Evolutionary conservation across 495 filamentous ascomycete species (phyloP).

Genomic region (Daldinia grandis): DNA sequence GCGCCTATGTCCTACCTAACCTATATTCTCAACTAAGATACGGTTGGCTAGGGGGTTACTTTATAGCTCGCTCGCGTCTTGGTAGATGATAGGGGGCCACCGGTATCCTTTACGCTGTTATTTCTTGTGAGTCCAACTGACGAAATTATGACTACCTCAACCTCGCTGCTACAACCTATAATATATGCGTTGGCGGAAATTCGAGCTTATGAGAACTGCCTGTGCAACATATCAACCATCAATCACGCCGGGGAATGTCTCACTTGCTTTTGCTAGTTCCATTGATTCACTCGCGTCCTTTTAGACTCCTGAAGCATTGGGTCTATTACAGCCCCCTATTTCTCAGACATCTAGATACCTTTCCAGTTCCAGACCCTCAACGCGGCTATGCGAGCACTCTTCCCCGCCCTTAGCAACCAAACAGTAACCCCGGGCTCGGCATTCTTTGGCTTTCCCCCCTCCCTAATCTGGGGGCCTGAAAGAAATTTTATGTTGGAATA

Average conservation of each 20-base stretch:
- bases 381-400: constrained; percentile 2
- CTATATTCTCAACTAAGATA: no score
- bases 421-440: constrained; percentile 3
- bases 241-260: not conserved
- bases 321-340: constrained; percentile 12
- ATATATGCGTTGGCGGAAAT: no score
- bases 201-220: no score
- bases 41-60: no score
- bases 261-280: constrained; percentile 8
- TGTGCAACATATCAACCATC: no score
- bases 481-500: constrained; percentile 35
- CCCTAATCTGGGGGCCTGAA: constrained; percentile 1
- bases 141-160: no score
- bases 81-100: no score
- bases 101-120: no score
- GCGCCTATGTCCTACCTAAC: no score
- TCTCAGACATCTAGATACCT: constrained; percentile 16
- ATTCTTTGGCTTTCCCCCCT: constrained; percentile 15
- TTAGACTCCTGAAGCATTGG: constrained; percentile 16
- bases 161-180: no score
- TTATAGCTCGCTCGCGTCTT: no score
- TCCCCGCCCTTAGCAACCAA: constrained; percentile 4
- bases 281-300: constrained; percentile 27
- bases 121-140: no score
- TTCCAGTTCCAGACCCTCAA: constrained; percentile 5